Evolutionary conservation across 345 rosid genomes (phyloP).

Genomic region (Orychophragmus violaceus): DNA sequence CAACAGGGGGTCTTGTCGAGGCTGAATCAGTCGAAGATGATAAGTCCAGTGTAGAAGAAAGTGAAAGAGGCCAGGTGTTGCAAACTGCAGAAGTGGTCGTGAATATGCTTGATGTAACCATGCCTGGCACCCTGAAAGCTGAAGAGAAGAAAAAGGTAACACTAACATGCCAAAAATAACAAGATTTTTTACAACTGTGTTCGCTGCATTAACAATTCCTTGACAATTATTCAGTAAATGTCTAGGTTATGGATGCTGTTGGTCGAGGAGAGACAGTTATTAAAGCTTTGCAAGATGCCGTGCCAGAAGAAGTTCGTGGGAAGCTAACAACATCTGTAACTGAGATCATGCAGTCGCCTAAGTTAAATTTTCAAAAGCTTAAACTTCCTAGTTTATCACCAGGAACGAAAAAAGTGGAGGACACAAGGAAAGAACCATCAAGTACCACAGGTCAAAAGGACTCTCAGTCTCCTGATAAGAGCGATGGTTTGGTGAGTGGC

Average conservation of each 20-base stretch:
- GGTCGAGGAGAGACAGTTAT: constrained; percentile 79
- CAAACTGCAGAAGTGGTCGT: constrained; percentile 71
- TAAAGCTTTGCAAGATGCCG: constrained; percentile 84
- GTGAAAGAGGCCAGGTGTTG: constrained; percentile 57
- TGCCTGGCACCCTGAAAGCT: constrained; percentile 65
- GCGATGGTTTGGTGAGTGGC: constrained; percentile 35
- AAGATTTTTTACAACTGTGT: not conserved
- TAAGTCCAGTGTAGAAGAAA: constrained; percentile 35
- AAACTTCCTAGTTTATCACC: constrained; percentile 39
- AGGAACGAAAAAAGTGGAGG: constrained; percentile 32
- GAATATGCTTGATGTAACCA: constrained; percentile 77
- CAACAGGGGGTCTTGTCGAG: constrained; percentile 36
- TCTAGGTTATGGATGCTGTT: constrained; percentile 84
- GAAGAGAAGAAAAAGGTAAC: constrained; percentile 74
- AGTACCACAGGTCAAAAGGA: constrained; percentile 30
- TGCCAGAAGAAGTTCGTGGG: constrained; percentile 90
- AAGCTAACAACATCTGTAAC: constrained; percentile 66
- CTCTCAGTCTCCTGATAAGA: constrained; percentile 35
- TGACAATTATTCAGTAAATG: constrained; percentile 26
- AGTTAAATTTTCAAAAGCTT: constrained; percentile 45
- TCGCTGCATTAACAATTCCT: constrained; percentile 21
- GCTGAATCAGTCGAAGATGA: constrained; percentile 39
- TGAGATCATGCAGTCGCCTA: constrained; percentile 50
- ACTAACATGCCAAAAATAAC: not conserved
- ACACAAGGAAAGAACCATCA: constrained; percentile 35